phyloP scores from a whole-genome alignment of 257 asterid genomes.

The Solanum piurae region DNA sequence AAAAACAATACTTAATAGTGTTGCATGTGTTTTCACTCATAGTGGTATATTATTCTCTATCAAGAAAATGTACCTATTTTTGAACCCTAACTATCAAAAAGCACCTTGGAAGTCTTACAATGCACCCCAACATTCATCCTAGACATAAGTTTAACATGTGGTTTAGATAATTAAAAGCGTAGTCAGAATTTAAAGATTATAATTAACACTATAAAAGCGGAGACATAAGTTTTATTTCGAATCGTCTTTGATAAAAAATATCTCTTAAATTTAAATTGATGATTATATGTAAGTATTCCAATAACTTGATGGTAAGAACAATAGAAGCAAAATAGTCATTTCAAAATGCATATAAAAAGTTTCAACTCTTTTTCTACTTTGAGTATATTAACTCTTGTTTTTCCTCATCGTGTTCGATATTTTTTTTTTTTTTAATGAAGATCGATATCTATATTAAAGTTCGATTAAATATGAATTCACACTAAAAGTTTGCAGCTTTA shows the following conservation, averaged over 20 bases:
- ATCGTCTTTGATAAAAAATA: no score
- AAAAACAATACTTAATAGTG: not conserved
- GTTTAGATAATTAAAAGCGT: no score
- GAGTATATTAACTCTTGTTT: no score
- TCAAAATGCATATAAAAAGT: no score
- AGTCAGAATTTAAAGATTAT: not conserved
- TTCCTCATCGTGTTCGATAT: accelerated
- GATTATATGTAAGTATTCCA: no score
- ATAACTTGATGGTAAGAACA: no score
- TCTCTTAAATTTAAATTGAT: no score
- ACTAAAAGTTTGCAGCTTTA: not conserved
- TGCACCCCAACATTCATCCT: not conserved
- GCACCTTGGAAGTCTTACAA: not conserved
- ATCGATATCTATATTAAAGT: accelerated
- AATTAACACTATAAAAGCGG: no score
- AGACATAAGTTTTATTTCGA: no score
- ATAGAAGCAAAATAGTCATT: not conserved
- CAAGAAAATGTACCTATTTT: not conserved
- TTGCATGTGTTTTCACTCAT: not conserved
- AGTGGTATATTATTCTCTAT: not conserved
- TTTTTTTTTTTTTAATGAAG: no score
- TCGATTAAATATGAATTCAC: no score
- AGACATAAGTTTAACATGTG: not conserved
- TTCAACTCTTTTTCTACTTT: no score
- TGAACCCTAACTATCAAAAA: not conserved